Base-by-base conservation (phyloP, 257 asterid species). In the Rauvolfia tetraphylla region DNA sequence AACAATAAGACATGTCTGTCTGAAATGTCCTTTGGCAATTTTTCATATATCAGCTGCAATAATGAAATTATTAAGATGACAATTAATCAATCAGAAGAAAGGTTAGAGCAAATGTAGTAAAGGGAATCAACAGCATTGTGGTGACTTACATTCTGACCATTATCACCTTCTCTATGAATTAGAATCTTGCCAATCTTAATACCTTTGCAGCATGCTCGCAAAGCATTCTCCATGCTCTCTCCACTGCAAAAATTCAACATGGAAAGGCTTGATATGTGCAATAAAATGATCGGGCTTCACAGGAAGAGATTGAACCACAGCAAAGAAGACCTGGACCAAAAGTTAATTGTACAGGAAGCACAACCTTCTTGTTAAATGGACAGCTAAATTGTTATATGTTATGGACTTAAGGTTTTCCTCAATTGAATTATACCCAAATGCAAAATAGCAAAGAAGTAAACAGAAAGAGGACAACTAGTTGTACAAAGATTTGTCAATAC, bases 191-290 rank as follows among this genome's bases (percentile, higher is more conserved):
- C 99, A 31, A 95, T 95, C 82, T 95, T 95, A 76, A 95, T 95
- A 69, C 99, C 99, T 83, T 95, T 95, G 84, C 99, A 95, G 73
- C 99, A 95, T 76, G 99, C 99, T 63, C 99, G 92, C 86, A 95
- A 73, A 42, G 99, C 99, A 79, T 95, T 90, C 77, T 90, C 96
- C 96, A 90, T 90, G 83, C 96, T 90, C 86, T 90, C 96, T n/a
- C 96, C 96, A 74, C 98, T 95, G 85, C 61, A 84, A 27, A 5
- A 74, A 62, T 83, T 27, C 54, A 69, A 81, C 63, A 2, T 11
- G 38, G 49, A 71, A 63, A 49, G 42, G 27, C 72, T 67, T 33
- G 33, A 56, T 1, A 67, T 73, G 38, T 25, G 74, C 65, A 61
- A 71, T 48, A 73, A 56, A 63, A 70, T 44, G 73, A 48, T n/a